Conservation (phyloP, 345 rosid species). For the Dovyalis caffra region DNA sequence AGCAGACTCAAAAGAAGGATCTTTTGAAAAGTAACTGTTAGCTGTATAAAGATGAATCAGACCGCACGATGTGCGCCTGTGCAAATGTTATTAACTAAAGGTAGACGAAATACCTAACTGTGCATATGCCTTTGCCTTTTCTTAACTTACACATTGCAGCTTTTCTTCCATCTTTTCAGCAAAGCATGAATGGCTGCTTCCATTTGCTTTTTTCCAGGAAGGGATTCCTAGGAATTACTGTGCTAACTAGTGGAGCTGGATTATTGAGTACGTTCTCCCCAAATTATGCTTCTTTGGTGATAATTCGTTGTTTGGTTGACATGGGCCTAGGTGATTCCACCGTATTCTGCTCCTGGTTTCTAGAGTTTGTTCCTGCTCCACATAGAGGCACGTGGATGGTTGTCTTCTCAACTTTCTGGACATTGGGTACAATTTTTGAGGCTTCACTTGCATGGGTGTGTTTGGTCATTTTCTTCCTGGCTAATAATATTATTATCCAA, state of each 20-base stretch:
- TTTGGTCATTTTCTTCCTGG: no score
- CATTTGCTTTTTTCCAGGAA: conserved; percentile 20
- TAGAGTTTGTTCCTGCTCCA: conserved; percentile 31
- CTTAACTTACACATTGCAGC: conserved; percentile 30
- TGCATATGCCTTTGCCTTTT: conserved; percentile 47
- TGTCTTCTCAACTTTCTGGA: no score
- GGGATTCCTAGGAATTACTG: no score
- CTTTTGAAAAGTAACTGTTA: no score
- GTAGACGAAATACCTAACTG: not conserved
- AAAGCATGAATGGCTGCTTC: conserved; percentile 12
- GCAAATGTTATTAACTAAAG: not conserved
- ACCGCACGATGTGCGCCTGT: not conserved
- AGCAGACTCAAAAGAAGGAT: no score
- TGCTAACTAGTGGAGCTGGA: no score
- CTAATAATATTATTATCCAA: no score
- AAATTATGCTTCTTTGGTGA: no score
- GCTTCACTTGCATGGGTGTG: no score
- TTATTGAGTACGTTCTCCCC: not conserved
- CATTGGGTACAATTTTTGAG: no score
- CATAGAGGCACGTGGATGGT: no score
- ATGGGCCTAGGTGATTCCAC: conserved; percentile 26
- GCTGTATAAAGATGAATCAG: not conserved
- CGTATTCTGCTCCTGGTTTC: conserved; percentile 26
- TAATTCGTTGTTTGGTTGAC: conserved; percentile 20
- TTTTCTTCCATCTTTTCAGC: conserved; percentile 48